Evolutionary conservation across 2,329 filamentous ascomycete species (phyloP), one percentile per base, ranked within the genome.

Genomic region (Aspergillus sp.): DNA sequence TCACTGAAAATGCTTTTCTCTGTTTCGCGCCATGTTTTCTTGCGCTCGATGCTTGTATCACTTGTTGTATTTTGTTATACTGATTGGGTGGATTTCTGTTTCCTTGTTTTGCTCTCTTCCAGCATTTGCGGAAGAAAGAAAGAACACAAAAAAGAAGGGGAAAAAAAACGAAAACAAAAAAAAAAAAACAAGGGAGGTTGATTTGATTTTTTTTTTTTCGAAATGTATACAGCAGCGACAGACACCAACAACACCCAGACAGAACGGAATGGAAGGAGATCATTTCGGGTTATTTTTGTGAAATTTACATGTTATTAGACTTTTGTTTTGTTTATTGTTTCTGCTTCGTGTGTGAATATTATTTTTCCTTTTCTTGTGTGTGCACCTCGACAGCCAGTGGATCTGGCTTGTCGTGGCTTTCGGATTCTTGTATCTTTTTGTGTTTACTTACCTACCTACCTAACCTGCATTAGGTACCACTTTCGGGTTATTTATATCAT

Each of bases 271-370:
- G 42, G 51, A 41, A 19, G 22, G 44, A 34, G 40, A 17, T 54
- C 51, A 48, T 54, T 54, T 47, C 42, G 51, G 51, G 41, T 47
- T 47, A 56, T 30, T 11, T 11, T 30, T 30, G 27, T 30, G 27
- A 30, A 3, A 37, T 52, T 48, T 59, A 27, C 11, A 15, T 27
- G n/a, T 19, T 30, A n/a, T 37, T 48, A 24, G 42, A 49, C 24
- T 42, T 51, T 54, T 46, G 24, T 41, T 15, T 48, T 47, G 15
- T 51, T 37, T 20, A 15, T 46, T 22, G 13, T 27, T 40, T 48
- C 50, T 50, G 33, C 19, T 50, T 50, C 20, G 48, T 41, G 48
- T 56, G 47, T 40, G 19, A 51, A 56, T 59, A 40, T n/a, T 58
- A 15, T 30, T 20, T 40, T 15, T 48, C 11, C 15, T 30, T 48